Evolutionary conservation across 441 rosid species (phyloP), one percentile per base, ranked within the genome.

Genomic region (California macrophylla): DNA sequence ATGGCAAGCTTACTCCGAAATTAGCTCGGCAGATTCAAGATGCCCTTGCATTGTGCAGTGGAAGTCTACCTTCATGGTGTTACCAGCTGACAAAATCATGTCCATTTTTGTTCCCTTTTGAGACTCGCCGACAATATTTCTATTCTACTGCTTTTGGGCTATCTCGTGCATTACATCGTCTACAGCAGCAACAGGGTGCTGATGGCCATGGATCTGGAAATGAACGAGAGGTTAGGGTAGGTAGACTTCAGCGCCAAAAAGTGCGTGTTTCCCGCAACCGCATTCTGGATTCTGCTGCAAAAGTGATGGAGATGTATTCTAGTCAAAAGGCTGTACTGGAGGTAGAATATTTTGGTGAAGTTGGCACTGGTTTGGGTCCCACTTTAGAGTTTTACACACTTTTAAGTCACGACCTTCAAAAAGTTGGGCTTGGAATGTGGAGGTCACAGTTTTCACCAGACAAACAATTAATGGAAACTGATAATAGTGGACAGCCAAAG

Each of bases 291-390:
- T 96, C 98, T 82, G 99, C 99, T 73, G 93, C 87, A 1, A 96
- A 93, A 79, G 99, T 96, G 58, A 96, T 96, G 99, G 99, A 96
- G 86, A 93, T 96, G 99, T 96, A 91, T 82, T 96, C 97, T 76
- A 89, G 97, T 84, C 98, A 96, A 74, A 91, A 93, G 78, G 98
- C 97, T 74, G 92, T 96, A 72, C 97, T 96, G 74, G 99, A 96
- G 81, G 99, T 96, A 13, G 99, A 96, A 79, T 96, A 96, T 83
- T 93, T 96, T 87, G 99, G 99, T 70, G 99, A 96, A 87, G 99
- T 96, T 74, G 98, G 99, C 65, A 96, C 99, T 54, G 99, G 99
- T 42, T 80, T 96, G 77, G 99, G 99, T 64, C 99, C 99, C 54
- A 96, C 99, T 16, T 82, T 96, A 70, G 99, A 96, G 83, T 96